Evolutionary conservation across 202 grass and related monocot species (phyloP), one percentile per base, ranked within the genome.

Genomic region (Zizania palustris): DNA sequence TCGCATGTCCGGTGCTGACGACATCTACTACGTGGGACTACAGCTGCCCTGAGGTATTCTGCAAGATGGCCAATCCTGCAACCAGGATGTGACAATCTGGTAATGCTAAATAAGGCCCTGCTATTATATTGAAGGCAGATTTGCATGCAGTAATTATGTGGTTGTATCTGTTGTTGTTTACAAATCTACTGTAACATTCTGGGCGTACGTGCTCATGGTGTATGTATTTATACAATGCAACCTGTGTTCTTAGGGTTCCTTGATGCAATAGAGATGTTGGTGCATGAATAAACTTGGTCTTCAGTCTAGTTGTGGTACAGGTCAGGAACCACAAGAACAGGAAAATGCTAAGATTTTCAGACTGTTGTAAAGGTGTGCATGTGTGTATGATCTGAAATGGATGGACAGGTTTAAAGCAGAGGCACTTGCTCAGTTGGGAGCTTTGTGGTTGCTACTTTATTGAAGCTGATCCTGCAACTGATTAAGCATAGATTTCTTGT

Each of bases 1-100:
- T 83, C 16, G 73, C 76, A 63, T 70, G 48, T 46, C 63, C 65
- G 21, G 42, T 60, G 46, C 16, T 71, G 75, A 62, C 69, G 75
- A 62, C 69, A 58, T 35, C 65, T 80, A 60, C 53, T 36, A 34
- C 80, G 59, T 82, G 57, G 67, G 79, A 88, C 45, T 39, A 62
- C 16, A 76, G 73, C 71, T 87, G 28, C 21, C 67, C 82, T 60
- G 82, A 85, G 36, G 55, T 74, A 82, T 51, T 83, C 73, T 88
- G 75, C 82, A 85, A 84, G 69, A 83, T 85, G 45, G 85, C 64
- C 35, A 75, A 80, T 16, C 65, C 76, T 7, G 85, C 53, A 46
- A 69, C 56, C 55, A 65, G 60, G 49, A 83, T 85, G 62, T 69
- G 49, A 83, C 68, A 80, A 22, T 67, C 73, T 82, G 64, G 45